Conservation (phyloP, 2,329 filamentous ascomycete species). For the Penicillium nordicum region DNA sequence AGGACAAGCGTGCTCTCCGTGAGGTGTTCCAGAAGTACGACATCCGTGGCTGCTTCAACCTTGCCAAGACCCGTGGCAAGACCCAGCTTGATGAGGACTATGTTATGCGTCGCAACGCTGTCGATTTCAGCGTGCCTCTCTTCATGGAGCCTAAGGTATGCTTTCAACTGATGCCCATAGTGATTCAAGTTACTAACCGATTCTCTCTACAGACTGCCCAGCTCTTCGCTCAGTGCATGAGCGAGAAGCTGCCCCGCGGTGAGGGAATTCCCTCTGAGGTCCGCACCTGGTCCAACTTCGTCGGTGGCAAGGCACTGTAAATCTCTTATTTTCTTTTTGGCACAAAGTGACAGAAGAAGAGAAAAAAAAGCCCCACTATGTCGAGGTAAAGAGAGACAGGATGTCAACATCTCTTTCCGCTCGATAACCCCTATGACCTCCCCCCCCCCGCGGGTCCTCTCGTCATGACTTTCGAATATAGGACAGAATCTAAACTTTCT, state of each 20-base stretch:
- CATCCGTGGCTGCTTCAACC: slow-evolving; percentile 92
- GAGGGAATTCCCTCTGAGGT: slow-evolving; percentile 91
- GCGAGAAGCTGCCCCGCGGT: slow-evolving; percentile 82
- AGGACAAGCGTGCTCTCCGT: slow-evolving; percentile 89
- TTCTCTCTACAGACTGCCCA: slow-evolving; percentile 69
- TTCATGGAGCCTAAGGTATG: slow-evolving; percentile 98
- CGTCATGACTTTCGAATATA: slow-evolving; percentile 2
- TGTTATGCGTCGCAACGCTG: slow-evolving; percentile 95
- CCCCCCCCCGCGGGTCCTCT: background rate
- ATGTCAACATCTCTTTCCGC: background rate
- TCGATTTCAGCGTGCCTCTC: slow-evolving; percentile 94
- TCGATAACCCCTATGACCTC: slow-evolving; percentile 8
- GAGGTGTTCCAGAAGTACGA: slow-evolving; percentile 97
- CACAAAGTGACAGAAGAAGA: slow-evolving; percentile 15
- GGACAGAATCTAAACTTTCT: slow-evolving; percentile 2
- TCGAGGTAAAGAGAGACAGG: slow-evolving; percentile 1
- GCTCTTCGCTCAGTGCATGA: slow-evolving; percentile 96
- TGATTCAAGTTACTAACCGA: slow-evolving; percentile 27
- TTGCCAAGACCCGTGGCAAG: slow-evolving; percentile 79
- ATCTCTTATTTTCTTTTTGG: slow-evolving; percentile 12
- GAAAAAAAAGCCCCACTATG: slow-evolving; percentile 7
- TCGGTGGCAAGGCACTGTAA: slow-evolving; percentile 62
- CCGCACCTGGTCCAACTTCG: slow-evolving; percentile 91
- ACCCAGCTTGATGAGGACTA: slow-evolving; percentile 90
- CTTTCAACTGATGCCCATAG: slow-evolving; percentile 7